Percentiles rank a stretch among this genome's conserved stretches.
Evolutionary conservation across 2,329 filamentous ascomycete species (phyloP).

Genomic region (Waltergamsia citrina): DNA sequence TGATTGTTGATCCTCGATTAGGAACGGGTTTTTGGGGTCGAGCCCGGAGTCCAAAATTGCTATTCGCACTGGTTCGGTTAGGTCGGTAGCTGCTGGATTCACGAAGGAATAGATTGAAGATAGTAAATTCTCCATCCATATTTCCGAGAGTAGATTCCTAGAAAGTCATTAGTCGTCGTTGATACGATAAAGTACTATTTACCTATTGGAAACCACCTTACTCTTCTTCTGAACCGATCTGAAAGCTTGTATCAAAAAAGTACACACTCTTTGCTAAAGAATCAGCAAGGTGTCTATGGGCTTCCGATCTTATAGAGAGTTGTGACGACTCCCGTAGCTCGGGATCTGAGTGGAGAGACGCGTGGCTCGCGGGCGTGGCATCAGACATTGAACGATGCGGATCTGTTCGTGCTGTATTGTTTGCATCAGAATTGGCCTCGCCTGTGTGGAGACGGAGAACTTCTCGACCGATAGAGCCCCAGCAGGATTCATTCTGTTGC

Average conservation of each 20-base stretch:
- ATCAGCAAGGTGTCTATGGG: not conserved
- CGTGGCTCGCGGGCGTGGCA: not conserved
- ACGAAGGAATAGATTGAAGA: not conserved
- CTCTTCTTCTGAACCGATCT: not conserved
- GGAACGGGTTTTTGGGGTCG: conserved; percentile 1
- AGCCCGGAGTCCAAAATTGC: conserved; percentile 6
- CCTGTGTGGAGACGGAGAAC: not conserved
- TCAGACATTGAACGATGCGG: not conserved
- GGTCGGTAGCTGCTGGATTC: not conserved
- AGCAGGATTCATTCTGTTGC: not conserved
- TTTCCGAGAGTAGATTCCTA: not conserved
- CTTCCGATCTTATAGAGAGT: not conserved
- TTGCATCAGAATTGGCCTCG: not conserved
- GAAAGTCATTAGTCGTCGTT: too few species aligned
- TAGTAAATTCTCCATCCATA: conserved; percentile 1
- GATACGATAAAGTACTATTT: not conserved
- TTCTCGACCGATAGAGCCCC: not conserved
- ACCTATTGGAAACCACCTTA: not conserved
- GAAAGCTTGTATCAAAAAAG: conserved; percentile 2
- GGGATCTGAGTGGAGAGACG: not conserved
- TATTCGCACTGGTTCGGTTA: conserved; percentile 3
- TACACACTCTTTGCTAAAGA: not conserved
- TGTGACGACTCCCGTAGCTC: not conserved
- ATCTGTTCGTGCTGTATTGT: not conserved
- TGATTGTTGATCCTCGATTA: not conserved